Percentiles rank a stretch among this genome's conserved stretches.
These are phyloP conservation scores for Chenopodium formosanum DNA, from an alignment of 148 eudicot species.

Conservation along the genomic window DNA sequence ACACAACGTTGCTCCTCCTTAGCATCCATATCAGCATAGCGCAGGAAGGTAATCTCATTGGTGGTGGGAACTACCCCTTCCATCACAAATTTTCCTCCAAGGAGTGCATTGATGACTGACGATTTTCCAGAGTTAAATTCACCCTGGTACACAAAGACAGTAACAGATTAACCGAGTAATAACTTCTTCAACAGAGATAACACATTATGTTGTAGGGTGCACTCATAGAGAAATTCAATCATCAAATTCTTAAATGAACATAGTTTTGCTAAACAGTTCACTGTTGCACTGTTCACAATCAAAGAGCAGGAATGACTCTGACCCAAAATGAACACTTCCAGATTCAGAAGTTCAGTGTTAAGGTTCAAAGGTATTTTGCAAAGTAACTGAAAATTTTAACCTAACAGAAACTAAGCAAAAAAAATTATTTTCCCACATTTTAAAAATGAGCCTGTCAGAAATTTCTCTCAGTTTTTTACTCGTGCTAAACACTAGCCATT, in stretches of 20 bases:
- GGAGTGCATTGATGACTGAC: constrained; percentile 89
- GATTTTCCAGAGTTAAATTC: constrained; percentile 98
- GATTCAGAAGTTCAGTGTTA: too few species aligned
- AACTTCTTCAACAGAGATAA: not conserved
- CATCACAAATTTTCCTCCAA: constrained; percentile 73
- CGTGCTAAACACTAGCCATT: not conserved
- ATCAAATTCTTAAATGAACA: not conserved
- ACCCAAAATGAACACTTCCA: too few species aligned
- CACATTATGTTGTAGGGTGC: not conserved
- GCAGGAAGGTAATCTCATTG: constrained; percentile 90
- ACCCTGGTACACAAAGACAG: constrained; percentile 48
- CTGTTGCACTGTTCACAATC: not conserved
- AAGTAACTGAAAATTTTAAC: too few species aligned
- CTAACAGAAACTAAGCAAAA: too few species aligned
- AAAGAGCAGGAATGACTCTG: too few species aligned
- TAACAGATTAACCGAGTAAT: not conserved
- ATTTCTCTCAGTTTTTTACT: too few species aligned
- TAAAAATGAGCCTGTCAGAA: too few species aligned
- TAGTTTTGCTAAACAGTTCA: not conserved
- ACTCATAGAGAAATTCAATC: not conserved
- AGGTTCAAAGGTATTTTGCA: too few species aligned
- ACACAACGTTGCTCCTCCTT: constrained; percentile 67
- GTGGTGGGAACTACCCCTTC: constrained; percentile 99
- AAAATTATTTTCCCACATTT: too few species aligned
- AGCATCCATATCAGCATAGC: constrained; percentile 58